A percentile compares a stretch with the other conserved stretches of the same genome.
Evolutionary conservation across 352 stramenopile species (phyloP).

Genomic region (Phytophthora sp.): DNA sequence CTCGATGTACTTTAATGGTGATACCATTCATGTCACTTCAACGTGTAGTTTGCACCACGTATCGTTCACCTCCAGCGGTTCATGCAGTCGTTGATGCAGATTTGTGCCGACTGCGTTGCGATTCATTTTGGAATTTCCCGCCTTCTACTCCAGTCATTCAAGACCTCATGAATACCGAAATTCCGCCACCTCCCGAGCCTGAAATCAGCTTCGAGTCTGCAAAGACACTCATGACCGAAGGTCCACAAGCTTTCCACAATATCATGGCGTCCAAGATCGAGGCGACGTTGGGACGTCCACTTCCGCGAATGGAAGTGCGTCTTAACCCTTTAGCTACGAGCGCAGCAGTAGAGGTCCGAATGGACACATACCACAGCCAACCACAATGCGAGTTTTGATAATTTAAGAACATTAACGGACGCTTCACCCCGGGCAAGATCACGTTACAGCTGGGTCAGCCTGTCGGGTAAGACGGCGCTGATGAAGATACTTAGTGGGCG

Average conservation of each 20-base stretch:
- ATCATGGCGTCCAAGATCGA: conserved; percentile 34
- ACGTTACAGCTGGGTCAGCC: conserved; percentile 46
- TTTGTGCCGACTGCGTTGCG: no score
- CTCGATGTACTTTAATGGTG: no score
- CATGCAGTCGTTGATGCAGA: no score
- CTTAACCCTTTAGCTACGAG: conserved; percentile 49
- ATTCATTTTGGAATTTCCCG: conserved; percentile 13
- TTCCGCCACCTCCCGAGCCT: no score
- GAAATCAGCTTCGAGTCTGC: conserved; percentile 23
- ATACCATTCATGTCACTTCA: no score
- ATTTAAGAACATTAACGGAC: conserved; percentile 41
- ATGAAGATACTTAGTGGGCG: conserved; percentile 53
- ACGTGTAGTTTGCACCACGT: no score
- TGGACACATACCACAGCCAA: conserved; percentile 29
- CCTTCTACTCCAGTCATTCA: background rate
- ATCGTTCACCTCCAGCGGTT: no score
- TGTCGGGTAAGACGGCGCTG: conserved; percentile 44
- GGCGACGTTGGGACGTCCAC: conserved; percentile 23
- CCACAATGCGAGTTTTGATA: conserved; percentile 31
- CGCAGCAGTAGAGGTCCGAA: conserved; percentile 37
- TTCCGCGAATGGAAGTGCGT: conserved; percentile 54
- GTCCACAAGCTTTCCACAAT: conserved; percentile 39
- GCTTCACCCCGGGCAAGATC: conserved; percentile 40
- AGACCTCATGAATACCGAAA: background rate
- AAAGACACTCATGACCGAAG: conserved; percentile 35